Evolutionary conservation across 2,329 filamentous ascomycete species (phyloP).

Genomic region (Pyrenophora graminea): DNA sequence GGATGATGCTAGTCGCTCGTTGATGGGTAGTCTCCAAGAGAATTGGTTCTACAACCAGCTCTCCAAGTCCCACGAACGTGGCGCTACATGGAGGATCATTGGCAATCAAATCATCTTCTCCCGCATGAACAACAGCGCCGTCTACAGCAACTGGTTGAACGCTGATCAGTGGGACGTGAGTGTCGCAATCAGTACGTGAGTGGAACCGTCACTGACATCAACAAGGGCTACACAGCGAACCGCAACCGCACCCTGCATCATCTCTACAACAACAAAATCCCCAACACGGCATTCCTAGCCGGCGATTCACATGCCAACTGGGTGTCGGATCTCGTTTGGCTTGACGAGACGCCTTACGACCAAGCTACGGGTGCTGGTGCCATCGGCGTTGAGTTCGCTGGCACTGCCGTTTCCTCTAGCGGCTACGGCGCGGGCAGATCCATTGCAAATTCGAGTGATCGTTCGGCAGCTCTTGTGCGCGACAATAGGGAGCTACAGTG

Average conservation of each 20-base stretch:
- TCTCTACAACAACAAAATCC: slow-evolving; percentile 67
- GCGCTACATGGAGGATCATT: slow-evolving; percentile 69
- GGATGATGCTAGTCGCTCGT: slow-evolving; percentile 65
- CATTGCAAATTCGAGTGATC: slow-evolving; percentile 54
- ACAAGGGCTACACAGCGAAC: slow-evolving; percentile 66
- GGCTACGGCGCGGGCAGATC: slow-evolving; percentile 45
- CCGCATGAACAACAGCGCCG: slow-evolving; percentile 32
- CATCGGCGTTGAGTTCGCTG: slow-evolving; percentile 59
- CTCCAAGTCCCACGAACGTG: slow-evolving; percentile 60
- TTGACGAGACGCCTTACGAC: slow-evolving; percentile 45
- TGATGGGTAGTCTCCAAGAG: slow-evolving; percentile 74
- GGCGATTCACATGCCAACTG: slow-evolving; percentile 71
- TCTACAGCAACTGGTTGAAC: slow-evolving; percentile 41
- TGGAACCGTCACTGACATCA: neutral
- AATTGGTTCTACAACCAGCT: slow-evolving; percentile 62
- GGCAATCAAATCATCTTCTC: slow-evolving; percentile 64
- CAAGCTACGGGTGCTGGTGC: slow-evolving; percentile 43
- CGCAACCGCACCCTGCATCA: slow-evolving; percentile 70
- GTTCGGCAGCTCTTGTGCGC: slow-evolving; percentile 41
- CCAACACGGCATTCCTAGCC: slow-evolving; percentile 71
- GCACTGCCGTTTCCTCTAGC: slow-evolving; percentile 65
- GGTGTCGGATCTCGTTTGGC: slow-evolving; percentile 51
- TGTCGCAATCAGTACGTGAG: neutral
- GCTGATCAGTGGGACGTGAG: slow-evolving; percentile 62
- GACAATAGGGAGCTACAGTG: slow-evolving; percentile 69